Base-by-base conservation (phyloP, 148 eudicot genomes). In the Vaccinium vitisidaea region DNA sequence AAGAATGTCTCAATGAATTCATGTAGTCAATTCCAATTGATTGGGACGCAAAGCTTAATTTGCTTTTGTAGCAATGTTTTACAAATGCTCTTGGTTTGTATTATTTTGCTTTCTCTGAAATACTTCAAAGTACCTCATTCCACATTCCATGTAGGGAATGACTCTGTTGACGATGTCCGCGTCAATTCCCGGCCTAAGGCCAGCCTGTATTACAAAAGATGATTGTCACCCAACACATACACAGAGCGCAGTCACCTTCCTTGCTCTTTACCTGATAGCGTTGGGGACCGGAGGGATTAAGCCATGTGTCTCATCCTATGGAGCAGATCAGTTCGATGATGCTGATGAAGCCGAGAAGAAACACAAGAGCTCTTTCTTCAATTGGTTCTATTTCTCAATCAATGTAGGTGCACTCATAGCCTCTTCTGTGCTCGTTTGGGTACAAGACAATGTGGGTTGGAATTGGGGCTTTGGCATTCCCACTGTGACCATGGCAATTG, bases 391-490 rank as follows among this genome's bases (percentile, higher is more conserved):
- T 61, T 86, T 87, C 8, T 83, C 87, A 8, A 86, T 91, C 67
- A 89, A 89, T 53, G 56, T 89, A 8, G 91, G 90, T 19, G 86
- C 90, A 15, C 70, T 91, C 4, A 54, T 91, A 58, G 89, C 88
- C 0, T 80, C 90, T 6, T 84, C 90, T 13, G 85, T 91, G 54
- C 73, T 91, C 74, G 90, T 91, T 67, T 91, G 85, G 86, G 84
- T 89, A 74, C 93, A 91, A 70, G 87, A 86, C 19, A 86, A 91
- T 67, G 87, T 88, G 8, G 90, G 91, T 11, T 91, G 90, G 90
- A 89, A 85, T 70, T 89, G 87, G 86, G 93, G 93, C 6, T 91
- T 89, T 46, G 93, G 93, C 18, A 85, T 91, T 75, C 89, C 93
- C 15, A 85, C 91, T 21, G 85, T 84, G 55, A 83, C 88, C 52